Base-by-base conservation (phyloP, 2,329 filamentous ascomycete genomes). In the Teratosphaeria pseudoeucalypti region DNA sequence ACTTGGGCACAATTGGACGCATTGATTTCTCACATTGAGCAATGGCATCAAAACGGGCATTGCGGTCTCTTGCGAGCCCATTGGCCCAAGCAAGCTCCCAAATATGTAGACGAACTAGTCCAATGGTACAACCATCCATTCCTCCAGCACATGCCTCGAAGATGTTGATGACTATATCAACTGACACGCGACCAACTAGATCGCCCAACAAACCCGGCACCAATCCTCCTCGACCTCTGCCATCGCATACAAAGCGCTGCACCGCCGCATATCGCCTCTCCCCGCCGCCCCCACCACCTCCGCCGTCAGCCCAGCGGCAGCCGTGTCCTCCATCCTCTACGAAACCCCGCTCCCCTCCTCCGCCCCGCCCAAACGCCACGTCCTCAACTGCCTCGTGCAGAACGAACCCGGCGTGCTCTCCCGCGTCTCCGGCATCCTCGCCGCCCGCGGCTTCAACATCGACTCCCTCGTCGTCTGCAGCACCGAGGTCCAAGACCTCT, bases 361-460 rank as follows among this genome's bases (percentile, higher is more conserved):
- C 68, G 86, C 86, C 27, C 92, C 94, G 9, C 88, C 90, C 53
- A 97, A 96, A 79, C 87, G 92, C 58, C 94, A 99, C 77, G 85
- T 99, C 72, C 86, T 99, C 76, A 99, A 99, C 79, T 99, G 94
- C 75, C 84, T 99, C 63, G 94, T 99, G 62, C 94, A 99, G 77
- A 99, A 99, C 78, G 94, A 99, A 80, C 94, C 94, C 12, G 94
- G 94, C 78, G 94, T 99, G 60, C 81, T 99, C 60, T 97, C 92
- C 57, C 91, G 94, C 62, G 90, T 99, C 10, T 97, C 94, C 0
- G 94, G 94, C 58, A 97, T 99, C 72, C 81, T 99, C 37, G 94
- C 94, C 12, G 94, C 94, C 52, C 85, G 94, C 61, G 94, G 94
- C 65, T 99, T 99, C 85, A 99, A 99, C 80, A 99, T 99, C 71